Evolutionary conservation across 345 rosid genomes (phyloP).

Genomic region (Trapa incisa): DNA sequence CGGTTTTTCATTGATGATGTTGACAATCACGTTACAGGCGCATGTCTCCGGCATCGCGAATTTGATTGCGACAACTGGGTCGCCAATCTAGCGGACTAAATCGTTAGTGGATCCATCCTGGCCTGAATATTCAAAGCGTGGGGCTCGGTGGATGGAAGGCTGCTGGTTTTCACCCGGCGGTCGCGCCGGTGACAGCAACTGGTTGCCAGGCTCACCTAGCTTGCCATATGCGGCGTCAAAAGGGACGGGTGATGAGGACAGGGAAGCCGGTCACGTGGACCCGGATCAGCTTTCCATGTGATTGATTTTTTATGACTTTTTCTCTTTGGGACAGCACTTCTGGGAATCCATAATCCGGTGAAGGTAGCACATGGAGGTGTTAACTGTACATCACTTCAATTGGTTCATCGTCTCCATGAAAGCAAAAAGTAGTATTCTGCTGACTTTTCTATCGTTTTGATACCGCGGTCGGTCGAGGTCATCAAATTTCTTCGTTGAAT

Average conservation of each 20-base stretch:
- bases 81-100: too few relatives aligned
- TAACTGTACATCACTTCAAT: background rate
- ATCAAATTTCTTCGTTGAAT: background rate
- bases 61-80: too few relatives aligned
- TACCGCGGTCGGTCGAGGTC: background rate
- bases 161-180: background rate
- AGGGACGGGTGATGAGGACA: background rate
- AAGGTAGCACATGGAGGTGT: background rate
- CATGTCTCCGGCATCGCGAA: too few relatives aligned
- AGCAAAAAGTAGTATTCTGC: background rate
- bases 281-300: constrained; percentile 2
- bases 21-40: too few relatives aligned
- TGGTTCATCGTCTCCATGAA: background rate
- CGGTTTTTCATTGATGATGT: too few relatives aligned
- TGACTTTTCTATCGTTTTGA: constrained; percentile 4
- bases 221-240: background rate
- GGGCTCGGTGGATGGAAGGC: background rate
- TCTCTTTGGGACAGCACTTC: background rate
- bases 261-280: constrained; percentile 1
- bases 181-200: background rate
- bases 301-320: background rate
- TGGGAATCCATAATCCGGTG: background rate
- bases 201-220: background rate
- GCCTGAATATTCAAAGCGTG: background rate
- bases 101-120: background rate